These are phyloP conservation scores for Wakefieldia striispora DNA, from an alignment of 768 basidiomycete species.

Conservation along the genomic window DNA sequence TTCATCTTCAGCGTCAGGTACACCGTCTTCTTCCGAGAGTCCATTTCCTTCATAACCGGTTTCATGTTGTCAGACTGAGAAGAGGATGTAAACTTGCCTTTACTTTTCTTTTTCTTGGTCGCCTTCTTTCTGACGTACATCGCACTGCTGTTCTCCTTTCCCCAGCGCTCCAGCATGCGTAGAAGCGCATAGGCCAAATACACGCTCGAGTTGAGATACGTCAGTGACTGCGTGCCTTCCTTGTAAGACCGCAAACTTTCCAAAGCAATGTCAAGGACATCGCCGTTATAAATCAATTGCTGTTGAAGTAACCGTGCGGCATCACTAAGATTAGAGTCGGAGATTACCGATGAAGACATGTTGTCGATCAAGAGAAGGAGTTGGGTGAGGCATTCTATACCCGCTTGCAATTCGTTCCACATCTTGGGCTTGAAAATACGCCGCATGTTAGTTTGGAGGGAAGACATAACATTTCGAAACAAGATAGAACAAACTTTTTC, in stretches of 20 bases:
- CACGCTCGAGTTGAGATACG: constrained; percentile 86
- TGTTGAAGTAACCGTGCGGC: constrained; percentile 81
- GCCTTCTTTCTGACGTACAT: constrained; percentile 72
- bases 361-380: constrained; percentile 84
- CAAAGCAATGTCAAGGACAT: constrained; percentile 85
- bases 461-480: background rate
- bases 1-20: constrained; percentile 68
- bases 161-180: constrained; percentile 86
- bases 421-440: constrained; percentile 67
- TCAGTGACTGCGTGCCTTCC: constrained; percentile 71
- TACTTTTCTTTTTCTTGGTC: constrained; percentile 52
- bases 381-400: constrained; percentile 91
- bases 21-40: constrained; percentile 54
- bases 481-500: constrained; percentile 64
- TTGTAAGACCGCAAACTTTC: constrained; percentile 77
- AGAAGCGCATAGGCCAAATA: constrained; percentile 83
- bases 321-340: constrained; percentile 52
- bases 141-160: constrained; percentile 60
- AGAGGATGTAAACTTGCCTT: constrained; percentile 39
- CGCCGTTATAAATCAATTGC: constrained; percentile 93
- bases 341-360: constrained; percentile 58
- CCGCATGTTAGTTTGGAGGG: constrained; percentile 8
- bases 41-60: constrained; percentile 32
- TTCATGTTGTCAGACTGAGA: constrained; percentile 14
- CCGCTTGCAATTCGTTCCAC: constrained; percentile 94